Evolutionary conservation across 2,329 filamentous ascomycete genomes (phyloP), one percentile per base, ranked within the genome.

Genomic region (Neonectria sp.): DNA sequence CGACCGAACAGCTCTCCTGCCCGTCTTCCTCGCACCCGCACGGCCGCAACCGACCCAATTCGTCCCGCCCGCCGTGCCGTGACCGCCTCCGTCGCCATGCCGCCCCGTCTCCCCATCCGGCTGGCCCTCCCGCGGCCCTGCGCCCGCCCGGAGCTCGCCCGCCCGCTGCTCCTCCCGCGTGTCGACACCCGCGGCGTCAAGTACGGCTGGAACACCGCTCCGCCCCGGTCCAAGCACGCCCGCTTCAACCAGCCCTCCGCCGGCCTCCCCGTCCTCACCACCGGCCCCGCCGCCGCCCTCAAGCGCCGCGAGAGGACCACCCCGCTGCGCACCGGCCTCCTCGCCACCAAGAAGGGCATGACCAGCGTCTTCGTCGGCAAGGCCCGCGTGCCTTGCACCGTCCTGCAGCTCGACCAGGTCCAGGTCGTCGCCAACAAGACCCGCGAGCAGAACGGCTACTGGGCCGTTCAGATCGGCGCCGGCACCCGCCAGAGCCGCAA

Each of bases 331-430:
- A 91, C 95, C 2, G 96, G 96, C 33, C 91, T 94, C 9, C 87
- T 99, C 53, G 95, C 93, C 13, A 88, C 91, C 79, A 99, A 99
- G 84, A 95, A 95, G 84, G 96, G 96, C 81, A 98, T 99, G 93
- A 97, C 95, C 49, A 95, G 93, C 67, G 83, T 98, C 71, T 98
- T 93, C 86, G 91, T 95, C 77, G 89, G 91, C 75, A 93, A 93
- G 74, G 88, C 88, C 71, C 91, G 95, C 71, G 92, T 91, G 65
- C 88, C 95, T 24, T 97, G 95, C 85, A 99, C 96, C 15, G 92
- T 99, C 60, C 88, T 99, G 64, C 95, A 98, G 84, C 87, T 99
- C 75, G 96, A 99, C 81, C 88, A 94, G 75, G 95, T 97, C 68
- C 93, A 98, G 83, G 95, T 98, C 9, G 86, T 98, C 45, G 91